Conservation (phyloP, 768 basidiomycete species). For the Lentinula sp. region DNA sequence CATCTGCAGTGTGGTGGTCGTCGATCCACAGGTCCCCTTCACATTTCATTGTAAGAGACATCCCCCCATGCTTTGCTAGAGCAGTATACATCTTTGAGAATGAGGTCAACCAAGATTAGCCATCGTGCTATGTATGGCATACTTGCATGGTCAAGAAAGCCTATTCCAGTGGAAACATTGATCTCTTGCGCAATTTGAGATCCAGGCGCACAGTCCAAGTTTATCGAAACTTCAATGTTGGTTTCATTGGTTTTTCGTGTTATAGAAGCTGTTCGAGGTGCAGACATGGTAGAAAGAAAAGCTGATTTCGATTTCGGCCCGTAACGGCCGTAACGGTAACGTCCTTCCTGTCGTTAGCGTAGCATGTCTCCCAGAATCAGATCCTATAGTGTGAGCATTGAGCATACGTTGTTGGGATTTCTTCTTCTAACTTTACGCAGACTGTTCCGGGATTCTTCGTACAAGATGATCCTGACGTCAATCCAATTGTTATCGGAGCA, state of each 20-base stretch:
- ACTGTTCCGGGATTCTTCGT: not conserved
- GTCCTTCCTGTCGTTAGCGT: no score
- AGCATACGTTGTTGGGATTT: not conserved
- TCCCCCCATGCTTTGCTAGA: conserved; percentile 92
- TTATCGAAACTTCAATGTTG: conserved; percentile 72
- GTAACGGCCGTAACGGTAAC: not conserved
- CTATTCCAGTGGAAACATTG: conserved; percentile 87
- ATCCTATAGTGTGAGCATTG: not conserved
- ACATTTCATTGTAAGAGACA: conserved; percentile 87
- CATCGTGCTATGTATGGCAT: not conserved
- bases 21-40: conserved; percentile 96
- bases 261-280: conserved; percentile 55
- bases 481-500: conserved; percentile 1
- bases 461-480: not conserved
- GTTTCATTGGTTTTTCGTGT: conserved; percentile 91
- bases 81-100: conserved; percentile 88
- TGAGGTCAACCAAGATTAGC: not conserved
- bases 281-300: conserved; percentile 16
- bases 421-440: not conserved
- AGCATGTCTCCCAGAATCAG: not conserved
- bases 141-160: conserved; percentile 93
- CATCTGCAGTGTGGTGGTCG: conserved; percentile 99
- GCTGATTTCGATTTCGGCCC: not conserved
- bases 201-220: conserved; percentile 75
- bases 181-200: conserved; percentile 64